These are phyloP conservation scores for barrel medic (Medicago truncatula) DNA, from an alignment of 306 rosid genomes.

Conservation along the genomic window MtrunA17r5.0-ANR NC_053048.1:13004501-13005000, in stretches of 20 bases:
- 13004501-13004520: constrained; percentile 29
- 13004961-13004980: too few species aligned
- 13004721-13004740: background rate
- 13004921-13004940: background rate
- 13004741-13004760: background rate
- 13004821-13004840: constrained; percentile 60
- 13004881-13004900: background rate
- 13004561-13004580: background rate
- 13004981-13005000: background rate
- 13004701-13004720: constrained; percentile 8
- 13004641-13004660: constrained; percentile 41
- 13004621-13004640: constrained; percentile 58
- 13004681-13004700: constrained; percentile 6
- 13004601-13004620: constrained; percentile 50
- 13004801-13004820: constrained; percentile 60
- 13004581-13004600: constrained; percentile 9
- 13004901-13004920: too few species aligned
- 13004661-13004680: constrained; percentile 30
- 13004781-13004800: constrained; percentile 62
- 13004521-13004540: background rate
- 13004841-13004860: constrained; percentile 10
- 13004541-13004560: constrained; percentile 20
- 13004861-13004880: background rate
- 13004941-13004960: background rate
- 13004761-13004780: constrained; percentile 75